These are phyloP conservation scores for Saturnispora besseyi DNA, from an alignment of 805 yeast genomes.

Conservation along the genomic window DNA sequence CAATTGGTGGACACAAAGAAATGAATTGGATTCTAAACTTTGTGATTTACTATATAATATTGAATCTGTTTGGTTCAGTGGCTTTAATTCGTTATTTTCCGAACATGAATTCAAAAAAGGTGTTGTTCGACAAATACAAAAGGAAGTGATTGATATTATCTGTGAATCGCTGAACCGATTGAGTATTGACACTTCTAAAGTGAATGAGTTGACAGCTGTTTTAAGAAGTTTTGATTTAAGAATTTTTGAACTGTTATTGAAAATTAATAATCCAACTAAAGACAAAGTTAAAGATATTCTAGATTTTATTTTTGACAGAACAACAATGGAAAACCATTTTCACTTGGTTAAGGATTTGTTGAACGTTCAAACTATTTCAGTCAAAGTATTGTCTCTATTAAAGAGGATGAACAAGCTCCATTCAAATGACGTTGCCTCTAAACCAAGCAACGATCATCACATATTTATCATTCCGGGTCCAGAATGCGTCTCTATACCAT, in stretches of 20 bases:
- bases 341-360: not conserved
- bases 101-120: conserved; percentile 20
- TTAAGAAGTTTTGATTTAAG: conserved; percentile 4
- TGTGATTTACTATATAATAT: conserved; percentile 44
- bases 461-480: conserved; percentile 63
- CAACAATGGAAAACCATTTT: conserved; percentile 40
- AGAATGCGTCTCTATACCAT: conserved; percentile 64
- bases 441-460: conserved; percentile 32
- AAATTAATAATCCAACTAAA: conserved; percentile 1
- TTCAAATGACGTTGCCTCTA: not conserved
- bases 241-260: conserved; percentile 10
- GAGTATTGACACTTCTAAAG: not conserved
- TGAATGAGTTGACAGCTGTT: not conserved
- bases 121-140: conserved; percentile 11
- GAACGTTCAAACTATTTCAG: conserved; percentile 15
- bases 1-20: conserved; percentile 73
- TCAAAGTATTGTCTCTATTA: not conserved
- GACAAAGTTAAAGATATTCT: conserved; percentile 49
- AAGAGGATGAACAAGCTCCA: not conserved
- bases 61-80: conserved; percentile 69
- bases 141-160: not conserved
- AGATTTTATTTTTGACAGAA: conserved; percentile 49
- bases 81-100: conserved; percentile 56
- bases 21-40: conserved; percentile 49
- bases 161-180: not conserved